Evolutionary conservation across 2,329 filamentous ascomycete species (phyloP).

Genomic region (Chaetomium sp.): DNA sequence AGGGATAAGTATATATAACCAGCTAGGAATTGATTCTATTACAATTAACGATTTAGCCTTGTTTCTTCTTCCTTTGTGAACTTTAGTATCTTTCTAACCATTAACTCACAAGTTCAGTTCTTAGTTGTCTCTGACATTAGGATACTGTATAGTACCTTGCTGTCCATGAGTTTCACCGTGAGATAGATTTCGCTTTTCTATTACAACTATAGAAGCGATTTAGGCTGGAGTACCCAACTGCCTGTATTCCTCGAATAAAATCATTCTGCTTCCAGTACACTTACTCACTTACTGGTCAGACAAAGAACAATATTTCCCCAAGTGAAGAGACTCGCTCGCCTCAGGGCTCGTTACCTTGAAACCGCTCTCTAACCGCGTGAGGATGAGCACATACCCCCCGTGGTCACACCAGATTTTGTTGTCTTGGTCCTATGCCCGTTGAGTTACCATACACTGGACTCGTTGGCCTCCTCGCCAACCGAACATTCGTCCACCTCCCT

Average conservation of each 20-base stretch:
- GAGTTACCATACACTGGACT: slow-evolving; percentile 36
- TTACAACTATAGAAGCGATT: no score
- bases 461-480: slow-evolving; percentile 32
- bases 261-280: no score
- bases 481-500: slow-evolving; percentile 4
- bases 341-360: slow-evolving; percentile 41
- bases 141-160: no score
- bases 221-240: no score
- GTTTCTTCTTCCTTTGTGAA: background rate
- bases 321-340: slow-evolving; percentile 28
- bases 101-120: background rate
- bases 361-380: slow-evolving; percentile 37
- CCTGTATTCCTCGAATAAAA: no score
- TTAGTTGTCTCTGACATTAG: slow-evolving; percentile 8
- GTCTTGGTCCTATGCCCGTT: slow-evolving; percentile 44
- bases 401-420: slow-evolving; percentile 39
- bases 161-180: no score
- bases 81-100: background rate
- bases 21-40: background rate
- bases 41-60: background rate
- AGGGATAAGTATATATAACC: background rate
- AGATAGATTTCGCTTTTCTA: no score
- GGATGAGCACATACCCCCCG: slow-evolving; percentile 37
- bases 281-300: background rate
- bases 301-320: slow-evolving; percentile 18